Conservation (phyloP, 2,329 filamentous ascomycete species). For the Fusarium sp. region DNA sequence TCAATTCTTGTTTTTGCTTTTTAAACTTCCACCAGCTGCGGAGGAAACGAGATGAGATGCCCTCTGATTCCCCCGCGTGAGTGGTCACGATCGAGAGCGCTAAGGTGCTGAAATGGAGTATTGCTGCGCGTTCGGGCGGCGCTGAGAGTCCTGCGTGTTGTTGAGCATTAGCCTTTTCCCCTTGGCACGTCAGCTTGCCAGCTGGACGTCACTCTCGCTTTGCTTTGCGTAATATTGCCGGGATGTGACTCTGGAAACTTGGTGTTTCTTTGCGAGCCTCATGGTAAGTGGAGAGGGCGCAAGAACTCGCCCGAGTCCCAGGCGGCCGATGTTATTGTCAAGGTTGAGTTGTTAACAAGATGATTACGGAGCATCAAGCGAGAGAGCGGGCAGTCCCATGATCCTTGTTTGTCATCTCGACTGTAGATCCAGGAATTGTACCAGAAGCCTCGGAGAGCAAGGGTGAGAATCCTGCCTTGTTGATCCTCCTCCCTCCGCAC, state of each 20-base stretch:
- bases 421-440: slow-evolving; percentile 35
- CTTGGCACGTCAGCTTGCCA: slow-evolving; percentile 7
- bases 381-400: slow-evolving; percentile 33
- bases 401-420: slow-evolving; percentile 39
- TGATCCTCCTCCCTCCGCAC: slow-evolving; percentile 30
- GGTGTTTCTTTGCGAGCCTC: slow-evolving; percentile 1
- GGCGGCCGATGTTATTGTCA: slow-evolving; percentile 10
- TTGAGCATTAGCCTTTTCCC: background rate
- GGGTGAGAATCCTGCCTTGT: slow-evolving; percentile 23
- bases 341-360: slow-evolving; percentile 19
- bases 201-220: slow-evolving; percentile 7
- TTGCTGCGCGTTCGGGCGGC: background rate
- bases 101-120: slow-evolving; percentile 17
- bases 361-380: slow-evolving; percentile 32
- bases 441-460: slow-evolving; percentile 35
- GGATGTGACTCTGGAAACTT: background rate
- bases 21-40: slow-evolving; percentile 3
- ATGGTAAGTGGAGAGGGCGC: slow-evolving; percentile 20
- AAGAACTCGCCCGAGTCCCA: slow-evolving; percentile 23
- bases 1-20: slow-evolving; percentile 11
- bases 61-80: slow-evolving; percentile 4
- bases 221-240: background rate
- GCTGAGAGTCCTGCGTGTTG: slow-evolving; percentile 4
- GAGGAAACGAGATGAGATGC: slow-evolving; percentile 15
- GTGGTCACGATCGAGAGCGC: slow-evolving; percentile 10